Conservation (phyloP, 768 basidiomycete species). For the Gymnopilus junonius region DNA sequence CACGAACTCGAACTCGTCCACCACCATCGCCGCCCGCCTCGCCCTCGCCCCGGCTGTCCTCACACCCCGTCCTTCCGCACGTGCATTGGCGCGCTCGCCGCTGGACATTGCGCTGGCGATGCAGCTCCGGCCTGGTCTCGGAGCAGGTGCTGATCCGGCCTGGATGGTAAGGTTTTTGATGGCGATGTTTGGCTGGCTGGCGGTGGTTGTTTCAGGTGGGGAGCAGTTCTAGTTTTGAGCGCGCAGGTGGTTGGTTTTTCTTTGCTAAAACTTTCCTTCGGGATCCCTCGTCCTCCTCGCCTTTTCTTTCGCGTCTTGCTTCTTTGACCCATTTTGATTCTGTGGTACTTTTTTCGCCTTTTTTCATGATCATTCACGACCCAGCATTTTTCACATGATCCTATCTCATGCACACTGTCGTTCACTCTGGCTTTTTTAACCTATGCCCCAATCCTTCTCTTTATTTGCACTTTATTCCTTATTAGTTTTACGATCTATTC, state of each 20-base stretch:
- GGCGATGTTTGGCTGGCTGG: constrained; percentile 80
- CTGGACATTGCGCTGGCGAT: constrained; percentile 76
- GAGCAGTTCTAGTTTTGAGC: constrained; percentile 18
- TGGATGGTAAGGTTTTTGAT: constrained; percentile 83
- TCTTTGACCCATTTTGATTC: no score
- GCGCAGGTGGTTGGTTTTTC: background rate
- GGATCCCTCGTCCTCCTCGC: background rate
- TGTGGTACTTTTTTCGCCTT: background rate
- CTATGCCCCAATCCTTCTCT: background rate
- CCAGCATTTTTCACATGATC: background rate
- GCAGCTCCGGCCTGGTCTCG: constrained; percentile 76
- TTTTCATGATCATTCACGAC: constrained; percentile 13
- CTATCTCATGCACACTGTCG: background rate
- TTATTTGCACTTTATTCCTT: constrained; percentile 1
- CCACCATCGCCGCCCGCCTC: constrained; percentile 13
- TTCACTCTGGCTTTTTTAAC: background rate
- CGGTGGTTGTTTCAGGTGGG: constrained; percentile 54
- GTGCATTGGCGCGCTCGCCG: constrained; percentile 39
- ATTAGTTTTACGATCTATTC: background rate
- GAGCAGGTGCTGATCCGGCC: constrained; percentile 71
- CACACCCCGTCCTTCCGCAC: constrained; percentile 20
- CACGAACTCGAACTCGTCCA: constrained; percentile 5
- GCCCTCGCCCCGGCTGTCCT: constrained; percentile 3
- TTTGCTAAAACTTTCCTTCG: background rate
- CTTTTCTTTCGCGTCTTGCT: background rate